These are phyloP conservation scores for Cylindrotheca fusiformis DNA, from an alignment of 108 stramenopile genomes.

Conservation along the genomic window DNA sequence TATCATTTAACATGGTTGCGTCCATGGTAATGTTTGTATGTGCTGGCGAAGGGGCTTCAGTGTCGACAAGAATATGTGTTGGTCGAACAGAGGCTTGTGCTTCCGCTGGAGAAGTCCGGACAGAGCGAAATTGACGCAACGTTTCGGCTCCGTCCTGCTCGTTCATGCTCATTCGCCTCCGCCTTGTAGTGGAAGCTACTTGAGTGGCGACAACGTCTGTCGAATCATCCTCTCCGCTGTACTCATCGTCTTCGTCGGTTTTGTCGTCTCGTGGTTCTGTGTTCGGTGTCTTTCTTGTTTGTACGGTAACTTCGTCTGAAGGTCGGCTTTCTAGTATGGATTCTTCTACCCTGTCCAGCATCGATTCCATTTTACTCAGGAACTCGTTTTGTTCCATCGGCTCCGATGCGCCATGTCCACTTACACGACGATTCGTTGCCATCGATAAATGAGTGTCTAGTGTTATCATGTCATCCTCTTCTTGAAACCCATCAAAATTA, in stretches of 20 bases:
- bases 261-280: constrained; percentile 1
- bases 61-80: constrained; percentile 20
- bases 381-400: constrained; percentile 23
- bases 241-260: not conserved
- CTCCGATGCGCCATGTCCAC: not conserved
- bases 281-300: not conserved
- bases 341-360: constrained; percentile 35
- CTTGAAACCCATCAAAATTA: constrained; percentile 25
- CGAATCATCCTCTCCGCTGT: constrained; percentile 14
- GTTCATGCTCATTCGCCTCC: not conserved
- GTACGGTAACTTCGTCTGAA: constrained; percentile 14
- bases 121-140: too few relatives aligned
- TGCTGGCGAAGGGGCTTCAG: constrained; percentile 17
- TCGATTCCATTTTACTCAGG: constrained; percentile 28
- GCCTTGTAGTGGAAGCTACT: constrained; percentile 8
- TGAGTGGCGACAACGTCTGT: constrained; percentile 30
- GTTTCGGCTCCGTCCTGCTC: constrained; percentile 1
- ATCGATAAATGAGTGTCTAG: constrained; percentile 14
- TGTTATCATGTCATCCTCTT: constrained; percentile 43
- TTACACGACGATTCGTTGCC: not conserved
- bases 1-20: constrained; percentile 35
- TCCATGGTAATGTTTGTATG: constrained; percentile 44
- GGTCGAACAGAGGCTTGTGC: not conserved
- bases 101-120: too few relatives aligned
- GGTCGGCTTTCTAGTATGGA: constrained; percentile 17